Conservation (phyloP, 2,329 filamentous ascomycete genomes). For the Hymenoscyphus occultus region DNA sequence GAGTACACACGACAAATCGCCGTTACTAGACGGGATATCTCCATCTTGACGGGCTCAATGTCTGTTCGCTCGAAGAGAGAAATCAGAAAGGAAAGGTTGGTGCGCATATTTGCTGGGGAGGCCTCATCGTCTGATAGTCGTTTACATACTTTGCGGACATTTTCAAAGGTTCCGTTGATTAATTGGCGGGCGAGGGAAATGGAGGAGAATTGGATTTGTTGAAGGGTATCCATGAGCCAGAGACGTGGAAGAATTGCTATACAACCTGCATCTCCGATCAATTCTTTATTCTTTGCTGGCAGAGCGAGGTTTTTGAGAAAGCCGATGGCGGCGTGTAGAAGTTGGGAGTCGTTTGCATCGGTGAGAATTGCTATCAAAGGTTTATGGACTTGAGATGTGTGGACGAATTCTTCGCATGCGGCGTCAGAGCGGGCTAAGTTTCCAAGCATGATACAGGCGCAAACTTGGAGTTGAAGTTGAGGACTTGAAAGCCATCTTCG, state of each 20-base stretch:
- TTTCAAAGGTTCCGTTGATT: conserved; percentile 50
- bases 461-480: conserved; percentile 48
- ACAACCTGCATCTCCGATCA: conserved; percentile 46
- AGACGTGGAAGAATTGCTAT: conserved; percentile 53
- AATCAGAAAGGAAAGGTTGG: conserved; percentile 41
- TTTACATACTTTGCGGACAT: conserved; percentile 49
- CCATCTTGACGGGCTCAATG: conserved; percentile 55
- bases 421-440: conserved; percentile 60
- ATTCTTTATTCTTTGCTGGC: conserved; percentile 51
- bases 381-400: conserved; percentile 42
- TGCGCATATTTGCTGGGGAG: conserved; percentile 36
- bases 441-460: conserved; percentile 59
- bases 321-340: conserved; percentile 55
- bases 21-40: conserved; percentile 53
- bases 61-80: conserved; percentile 45
- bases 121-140: conserved; percentile 40
- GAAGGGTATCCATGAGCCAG: conserved; percentile 51
- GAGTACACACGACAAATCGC: conserved; percentile 55
- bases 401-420: conserved; percentile 50
- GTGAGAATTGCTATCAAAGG: conserved; percentile 47
- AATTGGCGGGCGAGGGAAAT: conserved; percentile 57
- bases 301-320: conserved; percentile 66
- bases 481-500: conserved; percentile 46
- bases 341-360: conserved; percentile 45
- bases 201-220: conserved; percentile 59